Percentiles rank a stretch among this genome's conserved stretches.
phyloP scores from a whole-genome alignment of 2,329 filamentous ascomycete species.

The Aspergillus chevalieri region DNA sequence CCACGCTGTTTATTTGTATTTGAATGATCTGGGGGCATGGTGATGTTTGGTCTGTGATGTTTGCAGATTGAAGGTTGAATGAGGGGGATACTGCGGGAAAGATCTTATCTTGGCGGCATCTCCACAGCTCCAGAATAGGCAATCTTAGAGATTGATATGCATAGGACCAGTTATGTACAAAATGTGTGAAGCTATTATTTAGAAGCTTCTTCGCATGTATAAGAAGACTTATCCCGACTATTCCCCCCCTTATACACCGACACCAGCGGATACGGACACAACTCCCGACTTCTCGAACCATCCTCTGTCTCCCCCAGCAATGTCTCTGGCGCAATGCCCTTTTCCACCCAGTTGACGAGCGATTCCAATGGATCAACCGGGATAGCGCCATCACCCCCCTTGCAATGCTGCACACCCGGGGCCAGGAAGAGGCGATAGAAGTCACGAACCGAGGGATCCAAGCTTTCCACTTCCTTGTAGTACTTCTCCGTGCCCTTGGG shows the following conservation, averaged over 20 bases:
- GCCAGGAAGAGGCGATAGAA: constrained; percentile 36
- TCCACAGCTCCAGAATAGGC: too few relatives aligned
- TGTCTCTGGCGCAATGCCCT: constrained; percentile 11
- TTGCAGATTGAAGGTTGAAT: too few relatives aligned
- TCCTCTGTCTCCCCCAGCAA: constrained; percentile 1
- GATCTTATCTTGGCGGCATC: too few relatives aligned
- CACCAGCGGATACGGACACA: constrained; percentile 9
- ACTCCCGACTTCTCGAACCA: neutral
- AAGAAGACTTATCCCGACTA: constrained; percentile 1
- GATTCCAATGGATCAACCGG: constrained; percentile 8
- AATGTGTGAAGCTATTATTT: neutral
- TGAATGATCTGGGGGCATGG: neutral
- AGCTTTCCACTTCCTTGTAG: constrained; percentile 26
- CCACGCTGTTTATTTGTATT: neutral
- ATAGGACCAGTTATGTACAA: neutral
- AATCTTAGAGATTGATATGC: too few relatives aligned
- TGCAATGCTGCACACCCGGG: constrained; percentile 34
- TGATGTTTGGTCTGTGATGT: too few relatives aligned
- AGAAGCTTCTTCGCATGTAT: neutral
- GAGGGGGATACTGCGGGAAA: too few relatives aligned
- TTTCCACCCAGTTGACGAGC: constrained; percentile 16
- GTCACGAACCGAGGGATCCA: constrained; percentile 20
- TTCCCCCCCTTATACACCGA: constrained; percentile 5
- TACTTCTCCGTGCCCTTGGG: constrained; percentile 32
- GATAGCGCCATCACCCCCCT: constrained; percentile 19